Percentiles rank a stretch among this genome's conserved stretches.
phyloP scores from a whole-genome alignment of 371 early-diverging fungal genomes.

The Capillidium heterosporum region DNA sequence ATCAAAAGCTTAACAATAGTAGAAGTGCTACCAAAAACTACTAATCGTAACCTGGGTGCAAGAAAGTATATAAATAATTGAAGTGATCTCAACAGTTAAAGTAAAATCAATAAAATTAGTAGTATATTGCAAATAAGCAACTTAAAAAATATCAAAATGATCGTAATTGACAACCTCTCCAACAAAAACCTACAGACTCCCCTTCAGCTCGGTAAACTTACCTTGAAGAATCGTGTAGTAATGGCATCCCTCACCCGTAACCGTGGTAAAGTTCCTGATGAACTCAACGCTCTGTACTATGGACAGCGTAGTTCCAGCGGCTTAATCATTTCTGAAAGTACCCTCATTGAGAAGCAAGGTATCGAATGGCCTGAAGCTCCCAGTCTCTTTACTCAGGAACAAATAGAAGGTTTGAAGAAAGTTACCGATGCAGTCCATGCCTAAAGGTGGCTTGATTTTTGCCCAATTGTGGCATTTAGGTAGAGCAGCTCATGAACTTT shows the following conservation, averaged over 20 bases:
- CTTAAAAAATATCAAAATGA: no score
- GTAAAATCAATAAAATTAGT: no score
- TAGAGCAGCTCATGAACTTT: not conserved
- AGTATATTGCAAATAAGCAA: no score
- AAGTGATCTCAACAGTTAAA: no score
- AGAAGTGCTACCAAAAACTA: no score
- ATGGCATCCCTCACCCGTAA: slow-evolving; percentile 29
- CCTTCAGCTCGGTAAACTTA: not conserved
- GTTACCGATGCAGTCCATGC: slow-evolving; percentile 25
- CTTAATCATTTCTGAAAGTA: slow-evolving; percentile 31
- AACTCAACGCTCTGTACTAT: slow-evolving; percentile 26
- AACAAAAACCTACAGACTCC: not conserved
- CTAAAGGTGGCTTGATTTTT: slow-evolving; percentile 20
- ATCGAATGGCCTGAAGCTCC: slow-evolving; percentile 16
- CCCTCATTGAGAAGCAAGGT: slow-evolving; percentile 19
- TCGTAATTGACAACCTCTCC: no score
- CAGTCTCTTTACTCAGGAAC: slow-evolving; percentile 23
- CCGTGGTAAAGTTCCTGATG: slow-evolving; percentile 19
- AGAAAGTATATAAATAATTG: no score
- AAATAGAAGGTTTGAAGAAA: no score
- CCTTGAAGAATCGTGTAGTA: slow-evolving; percentile 15
- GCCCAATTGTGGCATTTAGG: slow-evolving; percentile 21
- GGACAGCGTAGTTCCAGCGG: slow-evolving; percentile 29
- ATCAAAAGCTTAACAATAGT: no score
- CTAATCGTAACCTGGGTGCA: no score